These are phyloP conservation scores for Themeda triandra DNA, from an alignment of 176 grass and related monocot genomes.

Conservation along the genomic window DNA sequence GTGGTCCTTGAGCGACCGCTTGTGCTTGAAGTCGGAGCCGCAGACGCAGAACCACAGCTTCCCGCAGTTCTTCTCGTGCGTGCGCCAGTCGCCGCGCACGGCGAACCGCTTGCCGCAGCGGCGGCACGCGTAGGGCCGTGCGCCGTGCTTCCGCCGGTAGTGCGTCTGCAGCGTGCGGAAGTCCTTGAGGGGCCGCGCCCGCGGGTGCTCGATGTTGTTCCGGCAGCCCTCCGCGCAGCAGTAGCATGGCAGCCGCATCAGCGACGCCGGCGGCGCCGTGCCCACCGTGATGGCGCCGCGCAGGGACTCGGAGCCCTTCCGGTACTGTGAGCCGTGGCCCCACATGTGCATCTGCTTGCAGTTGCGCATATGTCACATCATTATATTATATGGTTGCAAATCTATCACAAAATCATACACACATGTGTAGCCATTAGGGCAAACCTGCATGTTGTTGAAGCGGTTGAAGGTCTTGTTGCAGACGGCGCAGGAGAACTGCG, in stretches of 20 bases:
- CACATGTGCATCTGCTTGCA: constrained; percentile 91
- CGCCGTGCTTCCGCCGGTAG: constrained; percentile 84
- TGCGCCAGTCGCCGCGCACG: constrained; percentile 90
- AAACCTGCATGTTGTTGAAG: constrained; percentile 96
- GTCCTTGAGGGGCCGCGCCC: constrained; percentile 76
- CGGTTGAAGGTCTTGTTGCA: constrained; percentile 93
- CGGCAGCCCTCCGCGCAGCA: constrained; percentile 85
- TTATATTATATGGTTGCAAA: too few species aligned
- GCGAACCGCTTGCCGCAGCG: constrained; percentile 79
- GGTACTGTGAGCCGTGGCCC: constrained; percentile 92
- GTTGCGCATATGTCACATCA: too few species aligned
- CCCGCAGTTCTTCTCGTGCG: constrained; percentile 94
- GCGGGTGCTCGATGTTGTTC: constrained; percentile 80
- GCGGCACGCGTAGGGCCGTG: constrained; percentile 66
- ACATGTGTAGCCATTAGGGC: background rate
- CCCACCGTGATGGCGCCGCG: constrained; percentile 37
- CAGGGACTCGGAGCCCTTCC: constrained; percentile 67
- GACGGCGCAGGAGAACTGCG: constrained; percentile 91
- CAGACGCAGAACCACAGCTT: constrained; percentile 93
- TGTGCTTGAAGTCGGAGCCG: constrained; percentile 92
- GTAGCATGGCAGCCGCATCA: constrained; percentile 80
- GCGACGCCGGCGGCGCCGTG: constrained; percentile 30
- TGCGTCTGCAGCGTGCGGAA: constrained; percentile 92
- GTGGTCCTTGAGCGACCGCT: constrained; percentile 90
- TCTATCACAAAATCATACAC: too few species aligned